These are phyloP conservation scores for Teunomyces tritomae DNA, from an alignment of 805 yeast species.

Conservation along the genomic window DNA sequence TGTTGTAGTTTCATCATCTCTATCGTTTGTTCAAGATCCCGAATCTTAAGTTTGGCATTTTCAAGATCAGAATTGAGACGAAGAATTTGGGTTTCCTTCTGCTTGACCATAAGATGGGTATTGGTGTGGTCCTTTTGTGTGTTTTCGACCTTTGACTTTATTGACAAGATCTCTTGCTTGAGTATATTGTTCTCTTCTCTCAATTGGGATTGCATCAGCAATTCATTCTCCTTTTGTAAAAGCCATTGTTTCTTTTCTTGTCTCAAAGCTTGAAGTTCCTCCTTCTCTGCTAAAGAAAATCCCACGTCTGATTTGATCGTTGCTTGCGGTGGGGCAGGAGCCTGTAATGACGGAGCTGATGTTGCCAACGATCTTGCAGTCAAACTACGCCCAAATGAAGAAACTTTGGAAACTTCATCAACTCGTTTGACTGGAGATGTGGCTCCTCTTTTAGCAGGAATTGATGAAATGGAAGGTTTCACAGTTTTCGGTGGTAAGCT, in stretches of 20 bases:
- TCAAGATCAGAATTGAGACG: slow-evolving; percentile 64
- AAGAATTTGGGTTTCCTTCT: slow-evolving; percentile 66
- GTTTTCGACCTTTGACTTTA: slow-evolving; percentile 34
- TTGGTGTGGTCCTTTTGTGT: slow-evolving; percentile 51
- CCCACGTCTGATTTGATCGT: slow-evolving; percentile 12
- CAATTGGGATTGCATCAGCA: slow-evolving; percentile 23
- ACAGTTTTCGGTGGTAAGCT: slow-evolving; percentile 9
- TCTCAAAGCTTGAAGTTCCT: slow-evolving; percentile 51
- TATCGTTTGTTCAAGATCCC: slow-evolving; percentile 50
- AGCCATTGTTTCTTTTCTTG: slow-evolving; percentile 52
- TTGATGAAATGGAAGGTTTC: slow-evolving; percentile 25
- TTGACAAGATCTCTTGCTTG: slow-evolving; percentile 22
- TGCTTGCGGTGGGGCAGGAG: slow-evolving; percentile 12
- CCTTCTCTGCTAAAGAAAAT: slow-evolving; percentile 27
- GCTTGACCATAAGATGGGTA: slow-evolving; percentile 51
- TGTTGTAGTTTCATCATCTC: slow-evolving; percentile 28
- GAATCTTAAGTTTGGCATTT: slow-evolving; percentile 48
- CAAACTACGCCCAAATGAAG: slow-evolving; percentile 35
- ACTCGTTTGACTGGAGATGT: slow-evolving; percentile 62
- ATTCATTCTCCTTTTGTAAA: slow-evolving; percentile 16
- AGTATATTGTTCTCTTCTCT: slow-evolving; percentile 21
- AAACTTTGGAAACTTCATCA: slow-evolving; percentile 26
- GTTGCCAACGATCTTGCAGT: slow-evolving; percentile 43
- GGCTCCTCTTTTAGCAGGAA: slow-evolving; percentile 70
- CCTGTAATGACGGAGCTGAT: slow-evolving; percentile 12